Percentiles rank a stretch among this genome's conserved stretches.
Conservation (phyloP, 352 stramenopile species). For the Lagenidium sp. region DNA sequence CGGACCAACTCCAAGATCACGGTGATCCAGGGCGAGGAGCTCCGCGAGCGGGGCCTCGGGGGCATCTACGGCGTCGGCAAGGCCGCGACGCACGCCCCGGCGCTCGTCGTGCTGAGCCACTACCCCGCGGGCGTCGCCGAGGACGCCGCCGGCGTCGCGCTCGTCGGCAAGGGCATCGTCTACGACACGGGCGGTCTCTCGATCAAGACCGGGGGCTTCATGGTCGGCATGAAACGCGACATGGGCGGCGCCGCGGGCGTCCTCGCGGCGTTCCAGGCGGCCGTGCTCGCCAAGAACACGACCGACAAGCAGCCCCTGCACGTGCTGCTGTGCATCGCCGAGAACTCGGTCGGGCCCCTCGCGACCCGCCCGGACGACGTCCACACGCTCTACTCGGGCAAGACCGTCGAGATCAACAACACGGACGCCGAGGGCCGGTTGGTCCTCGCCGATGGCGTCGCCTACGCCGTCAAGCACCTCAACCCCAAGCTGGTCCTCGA, state of each 20-base stretch:
- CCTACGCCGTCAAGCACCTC: constrained; percentile 89
- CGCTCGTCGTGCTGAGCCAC: constrained; percentile 88
- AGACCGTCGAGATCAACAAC: constrained; percentile 97
- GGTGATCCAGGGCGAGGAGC: constrained; percentile 88
- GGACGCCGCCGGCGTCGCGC: constrained; percentile 41
- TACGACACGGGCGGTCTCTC: constrained; percentile 95
- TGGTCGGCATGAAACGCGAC: constrained; percentile 93
- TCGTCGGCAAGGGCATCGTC: constrained; percentile 95
- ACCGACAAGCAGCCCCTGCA: constrained; percentile 82
- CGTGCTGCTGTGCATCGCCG: constrained; percentile 88
- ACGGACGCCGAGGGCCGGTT: constrained; percentile 93
- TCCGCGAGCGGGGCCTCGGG: constrained; percentile 85
- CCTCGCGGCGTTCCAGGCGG: constrained; percentile 65
- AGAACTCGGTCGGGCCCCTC: constrained; percentile 90
- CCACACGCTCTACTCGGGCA: constrained; percentile 90
- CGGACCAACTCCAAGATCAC: constrained; percentile 49
- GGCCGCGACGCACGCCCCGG: constrained; percentile 78
- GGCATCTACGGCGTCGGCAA: constrained; percentile 92
- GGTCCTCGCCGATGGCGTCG: constrained; percentile 91
- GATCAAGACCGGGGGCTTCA: constrained; percentile 87
- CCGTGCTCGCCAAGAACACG: constrained; percentile 83
- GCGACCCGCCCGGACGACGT: constrained; percentile 93
- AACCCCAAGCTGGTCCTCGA: constrained; percentile 89
- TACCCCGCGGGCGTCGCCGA: constrained; percentile 25
- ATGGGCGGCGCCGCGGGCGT: constrained; percentile 84